Evolutionary conservation across 768 basidiomycete genomes (phyloP), one percentile per base, ranked within the genome.

Genomic region (Boletus fagicola): DNA sequence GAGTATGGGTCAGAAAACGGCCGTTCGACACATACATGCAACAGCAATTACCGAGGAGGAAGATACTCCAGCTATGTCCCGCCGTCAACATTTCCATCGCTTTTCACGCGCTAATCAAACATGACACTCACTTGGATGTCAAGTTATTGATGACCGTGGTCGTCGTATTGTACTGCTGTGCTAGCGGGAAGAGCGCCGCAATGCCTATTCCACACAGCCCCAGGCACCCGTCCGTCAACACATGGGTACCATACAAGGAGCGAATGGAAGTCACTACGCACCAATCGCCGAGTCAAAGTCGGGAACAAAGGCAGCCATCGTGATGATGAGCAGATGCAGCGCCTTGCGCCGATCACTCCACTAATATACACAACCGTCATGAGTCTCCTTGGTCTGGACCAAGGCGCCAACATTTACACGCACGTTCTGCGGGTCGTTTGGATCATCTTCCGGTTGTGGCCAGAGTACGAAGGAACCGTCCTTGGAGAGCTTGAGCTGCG

Each of bases 261-360:
- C 5, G 20, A 35, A 38, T 10, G 15, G 16, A 28, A 38, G 24
- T 20, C 10, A 26, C 70, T 38, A 57, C 71, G 11, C 9, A 79
- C 82, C 83, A 26, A 80, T 76, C 0, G 75, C 80, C 2, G 81
- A 83, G 55, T 77, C 73, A 57, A 84, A 83, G 56, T 84, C 82
- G 6, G 83, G 83, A 5, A 82, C 72, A 38, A 82, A 77, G 0
- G 82, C 77, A 7, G 83, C 79, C 57, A 83, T 68, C 0, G 80
- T 82, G 60, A 81, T 65, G 45, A 83, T 75, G 35, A 79, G 48
- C 4, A 83, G 69, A 59, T 81, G 78, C 26, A 81, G 49, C 48
- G 70, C 68, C 69, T 83, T 83, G 40, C 75, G 76, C 20, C 67
- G 53, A 49, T 75, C 66, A 18, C 73, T 64, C 81, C 82, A 82